Evolutionary conservation across 768 basidiomycete species (phyloP).

Genomic region (Nidula microcarpa): DNA sequence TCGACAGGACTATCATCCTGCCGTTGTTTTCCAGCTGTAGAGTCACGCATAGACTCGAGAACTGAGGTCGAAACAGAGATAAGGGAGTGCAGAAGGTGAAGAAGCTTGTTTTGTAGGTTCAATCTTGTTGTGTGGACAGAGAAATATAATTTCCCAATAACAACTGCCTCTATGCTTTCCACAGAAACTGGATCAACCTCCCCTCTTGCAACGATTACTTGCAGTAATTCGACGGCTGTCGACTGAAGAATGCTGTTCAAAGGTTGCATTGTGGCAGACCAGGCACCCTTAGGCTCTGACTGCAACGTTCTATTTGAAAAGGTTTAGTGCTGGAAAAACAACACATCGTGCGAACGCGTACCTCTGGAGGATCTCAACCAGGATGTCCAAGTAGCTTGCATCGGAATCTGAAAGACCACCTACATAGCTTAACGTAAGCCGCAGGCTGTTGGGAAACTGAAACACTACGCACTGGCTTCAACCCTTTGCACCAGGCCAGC

Average conservation of each 20-base stretch:
- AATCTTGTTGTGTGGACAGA: slow-evolving; percentile 67
- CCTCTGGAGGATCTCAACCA: slow-evolving; percentile 74
- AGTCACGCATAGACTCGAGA: slow-evolving; percentile 24
- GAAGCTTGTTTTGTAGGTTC: slow-evolving; percentile 89
- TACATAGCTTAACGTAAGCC: slow-evolving; percentile 10
- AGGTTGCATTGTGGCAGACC: slow-evolving; percentile 50
- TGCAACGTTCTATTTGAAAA: slow-evolving; percentile 57
- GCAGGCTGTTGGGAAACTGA: slow-evolving; percentile 1
- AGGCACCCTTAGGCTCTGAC: slow-evolving; percentile 63
- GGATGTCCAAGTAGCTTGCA: slow-evolving; percentile 70
- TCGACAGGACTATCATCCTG: slow-evolving; percentile 27
- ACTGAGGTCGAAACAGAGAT: slow-evolving; percentile 59
- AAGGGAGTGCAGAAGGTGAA: slow-evolving; percentile 86
- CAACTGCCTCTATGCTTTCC: slow-evolving; percentile 62
- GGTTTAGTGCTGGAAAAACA: slow-evolving; percentile 1
- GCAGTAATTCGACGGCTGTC: slow-evolving; percentile 75
- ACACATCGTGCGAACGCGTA: slow-evolving; percentile 25
- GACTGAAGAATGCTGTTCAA: slow-evolving; percentile 69
- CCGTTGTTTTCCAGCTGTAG: slow-evolving; percentile 16
- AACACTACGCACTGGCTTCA: slow-evolving; percentile 43
- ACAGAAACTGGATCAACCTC: slow-evolving; percentile 64
- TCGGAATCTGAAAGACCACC: slow-evolving; percentile 45
- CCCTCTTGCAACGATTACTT: slow-evolving; percentile 77
- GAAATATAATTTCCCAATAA: slow-evolving; percentile 74
- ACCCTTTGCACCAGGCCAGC: slow-evolving; percentile 58